Base-by-base conservation (phyloP, 345 rosid genomes). In the Geranium brycei region DNA sequence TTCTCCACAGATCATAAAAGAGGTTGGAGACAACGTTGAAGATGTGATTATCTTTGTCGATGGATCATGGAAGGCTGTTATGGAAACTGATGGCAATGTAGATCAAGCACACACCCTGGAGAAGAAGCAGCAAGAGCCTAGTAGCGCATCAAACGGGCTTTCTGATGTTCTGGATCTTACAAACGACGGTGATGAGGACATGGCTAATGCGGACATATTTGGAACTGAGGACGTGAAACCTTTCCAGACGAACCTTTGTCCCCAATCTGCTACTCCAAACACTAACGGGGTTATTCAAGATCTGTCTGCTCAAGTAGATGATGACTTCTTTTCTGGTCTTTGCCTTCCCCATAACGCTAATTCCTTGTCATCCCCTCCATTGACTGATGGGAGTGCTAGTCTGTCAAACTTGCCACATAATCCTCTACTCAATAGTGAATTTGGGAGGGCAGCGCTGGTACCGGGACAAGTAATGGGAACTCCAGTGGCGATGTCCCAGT, bases 31-130 rank as follows among this genome's bases (percentile, higher is more conserved):
- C 1, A 72, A 79, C 77, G 83, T 88, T 57, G 63, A 69, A 61
- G 88, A 80, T 71, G 95, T 88, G 17, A 80, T 81, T 31, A 85
- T 90, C 70, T 76, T 89, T 61, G 80, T 79, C 57, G 88, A 78
- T 76, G 99, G 99, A 35, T 88, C 97, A 53, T 90, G 96, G 97
- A 86, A 79, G 67, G 96, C 86, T 65, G 72, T 82, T 67, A 58
- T 73, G 74, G 87, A 82, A 71, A 75, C 68, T 62, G 77, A 82
- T 58, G 82, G 72, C 7, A 58, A 70, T 19, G 58, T 51, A 69
- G 78, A 79, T 63, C 40, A n/a, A 47, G 53, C 53, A 47, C 53
- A 10, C 15, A 13, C 15, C 53, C 12, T 47, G 3, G 13, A 47
- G 1, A 47, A 13, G 57, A 72, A 69, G 66, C 77, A 64, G 70